Percentiles rank a stretch among this genome's conserved stretches.
These are phyloP conservation scores for Sporothrix brunneoviolacea DNA, from an alignment of 2,329 filamentous ascomycete species.

Conservation along the genomic window DNA sequence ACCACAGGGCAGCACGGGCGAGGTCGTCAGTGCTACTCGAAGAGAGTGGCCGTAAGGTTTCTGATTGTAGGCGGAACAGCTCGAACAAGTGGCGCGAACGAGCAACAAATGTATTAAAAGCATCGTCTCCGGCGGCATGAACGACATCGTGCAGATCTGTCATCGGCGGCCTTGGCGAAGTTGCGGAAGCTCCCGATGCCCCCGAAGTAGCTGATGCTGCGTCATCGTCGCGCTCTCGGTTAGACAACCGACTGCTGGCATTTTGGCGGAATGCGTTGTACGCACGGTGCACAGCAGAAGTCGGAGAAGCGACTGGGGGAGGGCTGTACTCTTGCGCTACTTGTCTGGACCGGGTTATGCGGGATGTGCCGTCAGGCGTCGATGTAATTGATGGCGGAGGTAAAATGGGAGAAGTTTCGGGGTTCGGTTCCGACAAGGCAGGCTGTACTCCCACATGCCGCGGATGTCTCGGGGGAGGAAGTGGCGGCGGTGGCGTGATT, in stretches of 20 bases:
- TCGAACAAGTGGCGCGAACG: constrained; percentile 69
- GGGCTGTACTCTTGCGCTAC: constrained; percentile 34
- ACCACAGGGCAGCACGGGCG: constrained; percentile 72
- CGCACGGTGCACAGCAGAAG: constrained; percentile 23
- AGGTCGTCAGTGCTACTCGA: constrained; percentile 60
- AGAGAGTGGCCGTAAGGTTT: constrained; percentile 61
- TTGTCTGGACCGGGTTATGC: constrained; percentile 13
- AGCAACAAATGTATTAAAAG: constrained; percentile 61
- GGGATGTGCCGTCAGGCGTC: constrained; percentile 12
- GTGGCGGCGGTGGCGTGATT: neutral
- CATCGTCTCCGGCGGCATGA: constrained; percentile 51
- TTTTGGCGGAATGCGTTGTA: constrained; percentile 22
- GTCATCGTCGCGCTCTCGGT: constrained; percentile 18
- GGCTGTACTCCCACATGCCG: neutral
- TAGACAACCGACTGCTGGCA: constrained; percentile 21
- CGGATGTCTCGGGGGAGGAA: constrained; percentile 15
- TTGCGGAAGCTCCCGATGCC: constrained; percentile 3
- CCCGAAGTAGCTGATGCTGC: neutral
- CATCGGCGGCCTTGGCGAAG: constrained; percentile 23
- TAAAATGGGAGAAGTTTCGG: constrained; percentile 9
- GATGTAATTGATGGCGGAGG: constrained; percentile 6
- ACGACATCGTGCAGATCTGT: constrained; percentile 37
- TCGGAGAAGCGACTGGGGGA: constrained; percentile 23
- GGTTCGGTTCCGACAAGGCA: neutral
- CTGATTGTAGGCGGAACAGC: constrained; percentile 71